Evolutionary conservation across 192 early-diverging fungal genomes (phyloP).

Genomic region (Podochytrium sp.): DNA sequence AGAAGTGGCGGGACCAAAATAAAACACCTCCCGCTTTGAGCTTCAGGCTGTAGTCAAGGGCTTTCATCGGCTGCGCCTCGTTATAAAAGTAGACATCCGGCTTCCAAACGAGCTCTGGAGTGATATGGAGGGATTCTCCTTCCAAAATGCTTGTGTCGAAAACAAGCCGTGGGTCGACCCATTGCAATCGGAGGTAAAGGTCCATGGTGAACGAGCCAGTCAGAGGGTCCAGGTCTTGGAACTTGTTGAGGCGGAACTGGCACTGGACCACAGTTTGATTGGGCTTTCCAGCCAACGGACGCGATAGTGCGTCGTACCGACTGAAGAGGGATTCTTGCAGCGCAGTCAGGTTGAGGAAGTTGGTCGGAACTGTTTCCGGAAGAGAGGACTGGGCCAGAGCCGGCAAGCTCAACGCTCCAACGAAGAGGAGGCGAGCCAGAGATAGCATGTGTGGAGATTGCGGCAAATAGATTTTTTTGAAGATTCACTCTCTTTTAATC

Average conservation of each 20-base stretch:
- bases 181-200: conserved; percentile 26
- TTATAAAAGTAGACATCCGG: conserved; percentile 37
- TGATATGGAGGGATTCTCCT: conserved; percentile 16
- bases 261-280: conserved; percentile 8
- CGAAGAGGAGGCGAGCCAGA: too few relatives aligned
- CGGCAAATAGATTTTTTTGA: too few relatives aligned
- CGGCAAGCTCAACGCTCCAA: too few relatives aligned
- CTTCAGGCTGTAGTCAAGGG: conserved; percentile 25
- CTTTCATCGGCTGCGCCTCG: background rate
- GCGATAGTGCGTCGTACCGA: background rate
- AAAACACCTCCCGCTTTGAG: conserved; percentile 10
- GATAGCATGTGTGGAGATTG: too few relatives aligned
- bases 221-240: conserved; percentile 17
- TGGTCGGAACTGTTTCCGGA: background rate
- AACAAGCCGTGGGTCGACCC: conserved; percentile 21
- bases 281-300: background rate
- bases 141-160: conserved; percentile 12
- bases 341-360: background rate
- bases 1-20: conserved; percentile 29
- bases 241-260: conserved; percentile 22
- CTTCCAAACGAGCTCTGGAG: conserved; percentile 18
- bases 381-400: too few relatives aligned
- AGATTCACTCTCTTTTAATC: too few relatives aligned
- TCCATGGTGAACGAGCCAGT: conserved; percentile 25
- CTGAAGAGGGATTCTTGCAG: background rate